Evolutionary conservation across 192 early-diverging fungal species (phyloP).

Genomic region (Endogone sp.): DNA sequence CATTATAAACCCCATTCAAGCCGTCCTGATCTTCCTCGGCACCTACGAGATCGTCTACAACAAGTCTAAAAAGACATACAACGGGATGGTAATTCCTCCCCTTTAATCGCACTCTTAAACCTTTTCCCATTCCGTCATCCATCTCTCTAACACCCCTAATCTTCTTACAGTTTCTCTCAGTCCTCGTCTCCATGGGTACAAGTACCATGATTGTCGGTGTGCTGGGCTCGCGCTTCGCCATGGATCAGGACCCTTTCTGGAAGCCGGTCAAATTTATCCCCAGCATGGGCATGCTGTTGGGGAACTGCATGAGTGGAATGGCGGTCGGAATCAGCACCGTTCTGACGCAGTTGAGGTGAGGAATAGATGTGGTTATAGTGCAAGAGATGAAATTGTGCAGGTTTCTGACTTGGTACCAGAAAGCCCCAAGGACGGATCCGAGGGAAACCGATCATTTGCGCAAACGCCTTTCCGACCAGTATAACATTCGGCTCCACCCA

Average conservation of each 20-base stretch:
- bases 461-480: too few relatives aligned
- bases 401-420: too few relatives aligned
- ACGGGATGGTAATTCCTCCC: slow-evolving; percentile 61
- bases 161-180: slow-evolving; percentile 41
- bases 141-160: slow-evolving; percentile 28
- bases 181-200: slow-evolving; percentile 40
- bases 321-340: slow-evolving; percentile 60
- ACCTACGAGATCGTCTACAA: slow-evolving; percentile 68
- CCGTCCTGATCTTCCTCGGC: slow-evolving; percentile 54
- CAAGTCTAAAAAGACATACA: slow-evolving; percentile 62
- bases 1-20: slow-evolving; percentile 16
- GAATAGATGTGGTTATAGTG: too few relatives aligned
- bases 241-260: slow-evolving; percentile 67
- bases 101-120: background rate
- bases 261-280: slow-evolving; percentile 78
- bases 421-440: too few relatives aligned
- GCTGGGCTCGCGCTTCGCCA: slow-evolving; percentile 59
- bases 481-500: background rate
- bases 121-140: slow-evolving; percentile 22
- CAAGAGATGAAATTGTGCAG: too few relatives aligned
- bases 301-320: slow-evolving; percentile 72
- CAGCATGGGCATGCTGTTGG: slow-evolving; percentile 87
- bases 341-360: slow-evolving; percentile 56
- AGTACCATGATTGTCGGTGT: slow-evolving; percentile 49
- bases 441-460: too few relatives aligned